Base-by-base conservation (phyloP, 2,329 filamentous ascomycete species). In the Colletotrichum tropicicola region DNA sequence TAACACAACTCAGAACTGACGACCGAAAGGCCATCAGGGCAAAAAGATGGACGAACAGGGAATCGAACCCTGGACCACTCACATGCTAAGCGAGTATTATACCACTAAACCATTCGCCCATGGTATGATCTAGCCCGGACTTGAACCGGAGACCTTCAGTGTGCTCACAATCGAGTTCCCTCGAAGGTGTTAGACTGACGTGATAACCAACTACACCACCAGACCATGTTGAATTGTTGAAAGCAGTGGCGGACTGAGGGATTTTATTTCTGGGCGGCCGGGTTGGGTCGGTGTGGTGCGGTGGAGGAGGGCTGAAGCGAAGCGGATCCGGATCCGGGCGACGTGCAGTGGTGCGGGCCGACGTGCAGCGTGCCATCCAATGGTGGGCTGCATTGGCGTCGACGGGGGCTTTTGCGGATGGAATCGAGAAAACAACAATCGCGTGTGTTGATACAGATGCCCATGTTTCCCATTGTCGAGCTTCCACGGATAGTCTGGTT, bases 191-290 rank as follows among this genome's bases (percentile, higher is more conserved):
- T 81, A 81, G 77, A 81, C 79, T 80, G 77, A 81, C 75, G 79
- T 80, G 79, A 81, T 81, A 80, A 81, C 79, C 78, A 81, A 81
- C 79, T 75, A 74, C 73, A 74, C 73, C 71, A 74, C 59, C 63
- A 61, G 56, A 55, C 49, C 61, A 55, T 27, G n/a, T 15, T 17
- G 4, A 19, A 25, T 39, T 60, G 32, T 44, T 61, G 21, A 13
- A 0, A 19, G 1, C 1, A 2, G 2, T 1, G 6, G 2, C 4
- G 10, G 19, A 43, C 4, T 43, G 12, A 1, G 27, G 13, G 19
- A 21, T 19, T 23, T 6, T 21, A 8, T 13, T 23, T n/a, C 52
- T 13, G 32, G 32, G 32, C 1, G 13, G 2, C 45, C 6, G 7
- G 45, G n/a, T 15, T 17, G 1, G 1, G 13, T 1, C n/a, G 7